Percentiles rank a stretch among this genome's conserved stretches.
These are phyloP conservation scores for Coleophoma eucalyptorum DNA, from an alignment of 2,329 filamentous ascomycete genomes.

Conservation along the genomic window DNA sequence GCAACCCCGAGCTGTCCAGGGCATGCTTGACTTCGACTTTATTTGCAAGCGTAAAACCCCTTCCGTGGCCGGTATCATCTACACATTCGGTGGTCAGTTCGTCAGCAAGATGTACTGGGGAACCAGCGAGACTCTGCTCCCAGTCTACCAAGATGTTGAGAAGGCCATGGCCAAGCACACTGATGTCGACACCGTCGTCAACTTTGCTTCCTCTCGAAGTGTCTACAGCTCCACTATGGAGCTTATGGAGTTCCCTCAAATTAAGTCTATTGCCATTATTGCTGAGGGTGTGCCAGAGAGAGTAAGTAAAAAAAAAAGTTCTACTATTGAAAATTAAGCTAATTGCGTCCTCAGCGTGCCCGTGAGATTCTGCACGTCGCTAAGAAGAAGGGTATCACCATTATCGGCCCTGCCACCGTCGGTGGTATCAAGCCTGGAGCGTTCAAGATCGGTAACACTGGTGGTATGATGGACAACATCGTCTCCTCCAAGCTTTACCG, in stretches of 20 bases:
- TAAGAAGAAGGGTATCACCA: slow-evolving; percentile 97
- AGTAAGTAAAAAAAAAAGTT: slow-evolving; percentile 56
- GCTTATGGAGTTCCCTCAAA: slow-evolving; percentile 93
- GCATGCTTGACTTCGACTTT: slow-evolving; percentile 99
- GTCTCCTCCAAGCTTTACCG: slow-evolving; percentile 99
- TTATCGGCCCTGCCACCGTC: slow-evolving; percentile 96
- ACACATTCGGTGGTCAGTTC: slow-evolving; percentile 99
- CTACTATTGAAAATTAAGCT: slow-evolving; percentile 13
- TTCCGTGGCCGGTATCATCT: slow-evolving; percentile 98
- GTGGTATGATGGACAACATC: slow-evolving; percentile 99
- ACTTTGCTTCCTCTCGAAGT: slow-evolving; percentile 98
- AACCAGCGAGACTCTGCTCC: slow-evolving; percentile 96
- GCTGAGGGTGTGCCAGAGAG: slow-evolving; percentile 98
- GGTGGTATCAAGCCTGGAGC: slow-evolving; percentile 99
- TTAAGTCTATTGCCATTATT: slow-evolving; percentile 99
- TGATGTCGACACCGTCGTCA: slow-evolving; percentile 96
- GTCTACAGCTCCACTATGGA: slow-evolving; percentile 99
- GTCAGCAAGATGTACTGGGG: slow-evolving; percentile 99
- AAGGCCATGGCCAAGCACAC: slow-evolving; percentile 96
- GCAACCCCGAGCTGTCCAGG: slow-evolving; percentile 88
- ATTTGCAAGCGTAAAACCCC: slow-evolving; percentile 98
- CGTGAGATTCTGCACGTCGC: slow-evolving; percentile 97
- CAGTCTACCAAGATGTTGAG: slow-evolving; percentile 90
- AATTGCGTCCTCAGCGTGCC: slow-evolving; percentile 61
- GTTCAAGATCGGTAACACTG: slow-evolving; percentile 99